These are phyloP conservation scores for Periglandula ipomoeae DNA, from an alignment of 2,329 filamentous ascomycete species.

Conservation along the genomic window DNA sequence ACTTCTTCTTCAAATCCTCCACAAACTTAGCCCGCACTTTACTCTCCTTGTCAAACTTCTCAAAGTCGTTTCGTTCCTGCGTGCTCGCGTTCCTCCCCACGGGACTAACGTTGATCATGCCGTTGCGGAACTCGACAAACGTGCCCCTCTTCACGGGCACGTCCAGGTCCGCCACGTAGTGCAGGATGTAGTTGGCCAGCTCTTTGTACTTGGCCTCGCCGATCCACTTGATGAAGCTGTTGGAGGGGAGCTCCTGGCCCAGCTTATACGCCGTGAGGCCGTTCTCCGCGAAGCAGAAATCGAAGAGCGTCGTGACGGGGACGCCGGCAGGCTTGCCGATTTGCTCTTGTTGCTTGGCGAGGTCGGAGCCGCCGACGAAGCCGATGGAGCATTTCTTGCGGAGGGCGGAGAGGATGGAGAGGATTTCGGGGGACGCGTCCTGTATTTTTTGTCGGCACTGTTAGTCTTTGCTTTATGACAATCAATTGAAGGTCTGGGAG, in stretches of 20 bases:
- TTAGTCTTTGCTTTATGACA: background rate
- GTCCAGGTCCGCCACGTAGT: slow-evolving; percentile 77
- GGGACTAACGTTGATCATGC: slow-evolving; percentile 82
- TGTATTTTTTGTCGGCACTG: slow-evolving; percentile 24
- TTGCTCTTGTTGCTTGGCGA: slow-evolving; percentile 93
- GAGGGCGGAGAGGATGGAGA: slow-evolving; percentile 66
- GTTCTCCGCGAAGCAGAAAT: slow-evolving; percentile 97
- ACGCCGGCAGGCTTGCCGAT: slow-evolving; percentile 55
- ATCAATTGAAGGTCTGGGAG: too few species aligned
- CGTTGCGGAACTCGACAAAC: slow-evolving; percentile 82
- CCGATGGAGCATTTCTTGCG: slow-evolving; percentile 85
- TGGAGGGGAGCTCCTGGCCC: slow-evolving; percentile 64
- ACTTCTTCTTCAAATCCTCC: slow-evolving; percentile 65
- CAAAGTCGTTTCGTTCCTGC: slow-evolving; percentile 72
- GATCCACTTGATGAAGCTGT: slow-evolving; percentile 85
- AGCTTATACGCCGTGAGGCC: slow-evolving; percentile 84
- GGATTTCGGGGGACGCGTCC: slow-evolving; percentile 71
- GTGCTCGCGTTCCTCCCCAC: slow-evolving; percentile 78
- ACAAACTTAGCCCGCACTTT: slow-evolving; percentile 72
- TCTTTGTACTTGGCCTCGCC: slow-evolving; percentile 78
- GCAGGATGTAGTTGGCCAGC: slow-evolving; percentile 66
- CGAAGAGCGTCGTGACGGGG: slow-evolving; percentile 79
- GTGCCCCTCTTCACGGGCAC: slow-evolving; percentile 77
- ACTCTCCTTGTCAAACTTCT: slow-evolving; percentile 70
- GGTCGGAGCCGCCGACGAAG: slow-evolving; percentile 87